Evolutionary conservation across 2,329 filamentous ascomycete genomes (phyloP).

Genomic region (Chrysoporthe cubensis): DNA sequence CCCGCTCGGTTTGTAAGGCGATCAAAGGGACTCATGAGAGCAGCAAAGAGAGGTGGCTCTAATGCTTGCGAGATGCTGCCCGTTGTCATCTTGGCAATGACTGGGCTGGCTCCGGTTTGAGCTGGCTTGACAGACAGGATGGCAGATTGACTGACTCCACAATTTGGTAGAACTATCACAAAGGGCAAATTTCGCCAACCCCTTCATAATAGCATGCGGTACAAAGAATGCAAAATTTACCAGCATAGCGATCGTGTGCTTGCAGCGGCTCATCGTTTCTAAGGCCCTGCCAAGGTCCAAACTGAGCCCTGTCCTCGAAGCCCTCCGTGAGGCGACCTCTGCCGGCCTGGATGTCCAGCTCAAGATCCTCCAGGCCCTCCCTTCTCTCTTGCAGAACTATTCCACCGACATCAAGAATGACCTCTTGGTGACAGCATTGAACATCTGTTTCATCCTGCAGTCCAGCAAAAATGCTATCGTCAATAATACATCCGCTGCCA

Average conservation of each 20-base stretch:
- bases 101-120: not conserved
- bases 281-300: constrained; percentile 78
- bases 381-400: constrained; percentile 89
- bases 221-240: constrained; percentile 92
- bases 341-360: constrained; percentile 87
- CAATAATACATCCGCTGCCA: constrained; percentile 95
- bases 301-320: constrained; percentile 84
- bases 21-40: not conserved
- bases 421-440: constrained; percentile 78
- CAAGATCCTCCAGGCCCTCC: constrained; percentile 91
- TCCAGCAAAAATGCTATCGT: constrained; percentile 91
- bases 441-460: constrained; percentile 90
- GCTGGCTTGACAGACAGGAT: not conserved
- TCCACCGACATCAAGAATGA: constrained; percentile 78
- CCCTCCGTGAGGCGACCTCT: constrained; percentile 81
- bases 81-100: constrained; percentile 28
- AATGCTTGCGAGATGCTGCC: not conserved
- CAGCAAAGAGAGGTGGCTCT: not conserved
- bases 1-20: constrained; percentile 39
- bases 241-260: constrained; percentile 81
- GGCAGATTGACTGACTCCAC: constrained; percentile 14
- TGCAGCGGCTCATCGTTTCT: constrained; percentile 85
- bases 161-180: constrained; percentile 73
- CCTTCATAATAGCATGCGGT: constrained; percentile 90
- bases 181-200: constrained; percentile 82